Evolutionary conservation across 306 rosid species (phyloP).

Genomic region (Hippophae rhamnoides): DNA sequence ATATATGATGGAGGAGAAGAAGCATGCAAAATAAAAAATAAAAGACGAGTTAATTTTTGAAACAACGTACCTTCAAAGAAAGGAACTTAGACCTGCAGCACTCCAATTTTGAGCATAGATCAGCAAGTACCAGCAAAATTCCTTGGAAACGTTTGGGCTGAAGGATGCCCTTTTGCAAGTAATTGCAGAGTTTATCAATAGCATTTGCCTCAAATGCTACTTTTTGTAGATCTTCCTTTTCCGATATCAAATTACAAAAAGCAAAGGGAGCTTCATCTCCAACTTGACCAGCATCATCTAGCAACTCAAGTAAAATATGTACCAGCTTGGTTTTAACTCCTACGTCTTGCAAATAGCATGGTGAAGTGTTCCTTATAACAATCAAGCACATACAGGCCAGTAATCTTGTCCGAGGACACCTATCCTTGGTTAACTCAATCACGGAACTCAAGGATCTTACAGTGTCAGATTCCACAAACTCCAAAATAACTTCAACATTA

Average conservation of each 20-base stretch:
- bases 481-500: slow-evolving; percentile 56
- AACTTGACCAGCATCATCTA: slow-evolving; percentile 78
- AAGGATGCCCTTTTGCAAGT: slow-evolving; percentile 43
- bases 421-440: slow-evolving; percentile 63
- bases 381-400: slow-evolving; percentile 77
- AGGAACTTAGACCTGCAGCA: slow-evolving; percentile 79
- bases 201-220: slow-evolving; percentile 92
- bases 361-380: slow-evolving; percentile 65
- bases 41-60: slow-evolving; percentile 6
- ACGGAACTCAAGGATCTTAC: slow-evolving; percentile 58
- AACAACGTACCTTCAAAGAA: slow-evolving; percentile 60
- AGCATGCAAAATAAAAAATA: slow-evolving; percentile 7
- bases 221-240: slow-evolving; percentile 76
- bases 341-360: slow-evolving; percentile 59
- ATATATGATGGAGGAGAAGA: slow-evolving; percentile 6
- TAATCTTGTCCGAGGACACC: slow-evolving; percentile 67
- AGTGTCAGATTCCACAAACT: slow-evolving; percentile 49
- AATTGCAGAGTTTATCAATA: slow-evolving; percentile 59
- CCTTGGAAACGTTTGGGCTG: slow-evolving; percentile 76
- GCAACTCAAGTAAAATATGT: slow-evolving; percentile 77
- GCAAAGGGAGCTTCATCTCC: slow-evolving; percentile 87
- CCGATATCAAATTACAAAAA: slow-evolving; percentile 60
- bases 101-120: slow-evolving; percentile 90
- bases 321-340: slow-evolving; percentile 75
- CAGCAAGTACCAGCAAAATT: slow-evolving; percentile 62